These are phyloP conservation scores for Naganishia albida DNA, from an alignment of 1,284 basidiomycete genomes.

Conservation along the genomic window DNA sequence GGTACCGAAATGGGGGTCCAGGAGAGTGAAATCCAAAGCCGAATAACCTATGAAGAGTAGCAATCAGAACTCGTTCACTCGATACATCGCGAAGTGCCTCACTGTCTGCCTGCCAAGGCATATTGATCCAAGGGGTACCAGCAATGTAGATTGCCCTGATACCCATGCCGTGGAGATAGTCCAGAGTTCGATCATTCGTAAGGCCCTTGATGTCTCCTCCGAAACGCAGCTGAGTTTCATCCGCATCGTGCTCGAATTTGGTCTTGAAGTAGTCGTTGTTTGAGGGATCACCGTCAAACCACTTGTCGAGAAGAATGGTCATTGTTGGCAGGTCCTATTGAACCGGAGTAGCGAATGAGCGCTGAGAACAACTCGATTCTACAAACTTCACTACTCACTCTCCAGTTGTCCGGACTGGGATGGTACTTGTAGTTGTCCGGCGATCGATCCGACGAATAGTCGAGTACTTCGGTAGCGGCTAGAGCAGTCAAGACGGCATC, in stretches of 20 bases:
- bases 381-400: slow-evolving; percentile 51
- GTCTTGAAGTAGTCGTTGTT: slow-evolving; percentile 86
- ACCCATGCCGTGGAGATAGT: slow-evolving; percentile 87
- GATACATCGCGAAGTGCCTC: slow-evolving; percentile 47
- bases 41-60: slow-evolving; percentile 70
- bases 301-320: slow-evolving; percentile 85
- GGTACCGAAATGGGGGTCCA: slow-evolving; percentile 88
- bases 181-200: slow-evolving; percentile 62
- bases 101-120: slow-evolving; percentile 95
- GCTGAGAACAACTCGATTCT: background rate
- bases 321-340: slow-evolving; percentile 68
- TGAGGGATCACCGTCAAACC: slow-evolving; percentile 82
- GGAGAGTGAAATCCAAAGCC: slow-evolving; percentile 79
- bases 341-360: background rate
- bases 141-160: slow-evolving; percentile 80
- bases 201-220: slow-evolving; percentile 83
- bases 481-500: background rate
- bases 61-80: background rate
- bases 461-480: slow-evolving; percentile 64
- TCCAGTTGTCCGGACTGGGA: slow-evolving; percentile 81
- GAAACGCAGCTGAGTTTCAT: slow-evolving; percentile 80
- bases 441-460: slow-evolving; percentile 66
- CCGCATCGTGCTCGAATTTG: slow-evolving; percentile 76
- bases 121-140: slow-evolving; percentile 86
- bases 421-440: slow-evolving; percentile 74